Base-by-base conservation (phyloP, 2,329 filamentous ascomycete species). In the Ophiostoma ulmi region DNA sequence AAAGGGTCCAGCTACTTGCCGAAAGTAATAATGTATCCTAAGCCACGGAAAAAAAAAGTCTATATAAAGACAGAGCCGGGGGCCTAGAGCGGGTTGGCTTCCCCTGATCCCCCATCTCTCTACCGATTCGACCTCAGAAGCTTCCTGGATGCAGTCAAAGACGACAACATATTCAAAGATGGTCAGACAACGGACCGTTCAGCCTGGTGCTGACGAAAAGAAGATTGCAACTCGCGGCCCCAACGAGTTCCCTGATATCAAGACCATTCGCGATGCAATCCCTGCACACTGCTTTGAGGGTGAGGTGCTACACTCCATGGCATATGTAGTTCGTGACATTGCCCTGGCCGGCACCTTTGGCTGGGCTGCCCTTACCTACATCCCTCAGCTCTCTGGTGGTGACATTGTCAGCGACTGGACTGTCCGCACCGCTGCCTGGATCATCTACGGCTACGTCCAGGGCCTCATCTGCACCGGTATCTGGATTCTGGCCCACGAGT, bases 401-500 rank as follows among this genome's bases (percentile, higher is more conserved):
- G 65, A 67, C 7, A 31, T 14, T 65, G 90, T 92, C 67, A 92
- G 85, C 36, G 87, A 85, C 67, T 84, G 88, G 39, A 22, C 65
- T 67, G 82, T 84, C 68, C 90, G 94, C 72, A 86, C 85, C 73
- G 88, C 77, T 52, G 86, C 90, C 64, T 90, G 88, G 88, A 84
- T 80, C 20, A 70, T 87, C 36, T 90, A 90, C 79, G 93, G 93
- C 69, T 81, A 97, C 77, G 79, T 97, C 61, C 95, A 99, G 84
- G 94, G 95, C 76, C 86, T 97, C 71, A 93, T 97, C 78, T 94
- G 87, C 76, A 99, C 95, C 63, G 95, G 95, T 75, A 80, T 97
- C 72, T 99, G 95, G 95, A 93, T 99, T 73, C 84, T 99, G 75
- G 94, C 94, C 72, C 95, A 99, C 82, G 95, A 99, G 85, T 98